phyloP scores from a whole-genome alignment of 2,329 filamentous ascomycete genomes.

The Clonostachys rosea region DNA sequence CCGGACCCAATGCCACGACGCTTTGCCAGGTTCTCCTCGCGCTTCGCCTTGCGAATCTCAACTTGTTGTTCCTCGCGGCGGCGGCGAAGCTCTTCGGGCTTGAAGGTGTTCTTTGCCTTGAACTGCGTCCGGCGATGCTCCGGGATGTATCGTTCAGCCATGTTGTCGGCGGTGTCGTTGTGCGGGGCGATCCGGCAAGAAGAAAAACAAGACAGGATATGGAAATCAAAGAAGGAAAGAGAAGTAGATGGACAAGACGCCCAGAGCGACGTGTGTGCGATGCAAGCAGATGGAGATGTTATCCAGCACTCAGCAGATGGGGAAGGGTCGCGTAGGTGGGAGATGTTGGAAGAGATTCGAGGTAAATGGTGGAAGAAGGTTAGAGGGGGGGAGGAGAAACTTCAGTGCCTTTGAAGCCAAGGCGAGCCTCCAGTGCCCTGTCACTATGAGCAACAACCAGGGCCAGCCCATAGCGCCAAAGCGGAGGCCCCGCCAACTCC shows the following conservation, averaged over 20 bases:
- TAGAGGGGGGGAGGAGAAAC: background rate
- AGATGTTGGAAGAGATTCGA: background rate
- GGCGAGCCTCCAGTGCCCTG: no score
- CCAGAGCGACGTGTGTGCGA: slow-evolving; percentile 1
- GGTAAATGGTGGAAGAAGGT: no score
- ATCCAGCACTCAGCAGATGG: background rate
- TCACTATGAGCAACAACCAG: no score
- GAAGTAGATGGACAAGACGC: slow-evolving; percentile 1
- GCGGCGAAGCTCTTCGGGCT: slow-evolving; percentile 96
- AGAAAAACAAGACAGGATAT: slow-evolving; percentile 6
- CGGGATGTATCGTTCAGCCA: slow-evolving; percentile 99
- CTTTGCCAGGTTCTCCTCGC: slow-evolving; percentile 98
- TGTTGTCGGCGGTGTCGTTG: slow-evolving; percentile 43
- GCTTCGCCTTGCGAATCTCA: slow-evolving; percentile 97
- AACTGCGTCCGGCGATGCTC: slow-evolving; percentile 99
- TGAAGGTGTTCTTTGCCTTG: slow-evolving; percentile 99
- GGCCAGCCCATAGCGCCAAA: no score
- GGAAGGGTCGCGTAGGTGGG: background rate
- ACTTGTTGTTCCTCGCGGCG: slow-evolving; percentile 99
- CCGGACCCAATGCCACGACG: slow-evolving; percentile 86
- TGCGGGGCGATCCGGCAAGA: slow-evolving; percentile 7
- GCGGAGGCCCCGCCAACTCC: no score
- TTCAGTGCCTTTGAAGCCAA: background rate
- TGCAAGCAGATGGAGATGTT: background rate
- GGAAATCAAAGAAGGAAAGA: slow-evolving; percentile 5